Evolutionary conservation across 441 rosid species (phyloP).

Genomic region (Croton setiger): DNA sequence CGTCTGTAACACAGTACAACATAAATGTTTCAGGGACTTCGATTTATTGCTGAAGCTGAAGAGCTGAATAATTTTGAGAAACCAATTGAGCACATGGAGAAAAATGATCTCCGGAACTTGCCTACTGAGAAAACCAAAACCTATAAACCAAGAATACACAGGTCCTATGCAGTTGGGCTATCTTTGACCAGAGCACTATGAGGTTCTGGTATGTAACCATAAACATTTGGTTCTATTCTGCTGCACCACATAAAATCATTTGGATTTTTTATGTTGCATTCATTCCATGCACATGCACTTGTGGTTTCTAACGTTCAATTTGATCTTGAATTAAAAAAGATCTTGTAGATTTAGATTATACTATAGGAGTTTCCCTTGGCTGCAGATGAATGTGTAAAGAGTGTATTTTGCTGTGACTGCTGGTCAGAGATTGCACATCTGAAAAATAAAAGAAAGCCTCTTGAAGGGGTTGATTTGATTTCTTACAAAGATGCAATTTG

Average conservation of each 20-base stretch:
- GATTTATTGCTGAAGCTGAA: conserved; percentile 54
- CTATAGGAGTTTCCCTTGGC: neutral
- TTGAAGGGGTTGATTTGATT: neutral
- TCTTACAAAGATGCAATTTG: neutral
- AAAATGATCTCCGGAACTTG: conserved; percentile 22
- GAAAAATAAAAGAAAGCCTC: neutral
- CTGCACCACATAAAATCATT: neutral
- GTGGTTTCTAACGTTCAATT: conserved; percentile 8
- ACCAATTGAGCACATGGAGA: conserved; percentile 17
- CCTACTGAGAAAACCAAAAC: conserved; percentile 23
- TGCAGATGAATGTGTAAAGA: neutral
- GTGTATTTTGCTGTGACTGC: conserved; percentile 3
- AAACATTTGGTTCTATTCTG: neutral
- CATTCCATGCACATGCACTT: neutral
- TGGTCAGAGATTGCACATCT: neutral
- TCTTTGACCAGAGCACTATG: conserved; percentile 43
- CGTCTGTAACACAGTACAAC: conserved; percentile 7
- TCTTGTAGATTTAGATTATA: neutral
- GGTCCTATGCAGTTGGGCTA: conserved; percentile 61
- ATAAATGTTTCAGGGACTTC: conserved; percentile 59
- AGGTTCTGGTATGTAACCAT: conserved; percentile 24
- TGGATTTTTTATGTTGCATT: conserved; percentile 9
- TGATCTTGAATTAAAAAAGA: conserved; percentile 1
- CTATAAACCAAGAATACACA: conserved; percentile 51
- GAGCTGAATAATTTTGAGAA: conserved; percentile 26